Base-by-base conservation (phyloP, 768 basidiomycete species). In the Polyporus arcularius region DNA sequence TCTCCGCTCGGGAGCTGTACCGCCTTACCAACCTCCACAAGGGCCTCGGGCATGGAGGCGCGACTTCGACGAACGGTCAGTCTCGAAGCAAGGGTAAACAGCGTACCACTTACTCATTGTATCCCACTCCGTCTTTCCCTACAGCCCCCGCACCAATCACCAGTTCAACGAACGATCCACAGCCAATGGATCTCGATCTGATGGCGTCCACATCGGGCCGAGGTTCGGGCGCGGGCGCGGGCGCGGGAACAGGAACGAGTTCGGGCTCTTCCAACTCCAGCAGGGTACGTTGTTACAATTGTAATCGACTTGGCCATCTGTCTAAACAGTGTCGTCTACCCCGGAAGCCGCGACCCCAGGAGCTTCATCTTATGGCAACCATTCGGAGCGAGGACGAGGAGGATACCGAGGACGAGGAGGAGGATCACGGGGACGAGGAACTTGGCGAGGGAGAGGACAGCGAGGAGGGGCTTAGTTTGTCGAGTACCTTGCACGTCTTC, bases 151-250 rank as follows among this genome's bases (percentile, higher is more conserved):
- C n/a, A 14, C 7, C n/a, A 45, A 14, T 16, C n/a, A 18, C 14
- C 43, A 8, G 14, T 18, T 14, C 43, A 11, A 16, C 43, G 18
- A 7, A 14, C 15, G 43, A 48, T 40, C 56, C 31, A 26, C 56
- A 30, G 47, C 56, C 56, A 7, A 57, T 57, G 56, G 56, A 57
- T 31, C 46, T 57, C 30, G 56, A 57, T 28, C 18, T 35, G 7
- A 57, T 57, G 56, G 56, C 30, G 35, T 7, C n/a, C 8, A 47
- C 31, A 7, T 10, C 45, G 26, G 5, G 11, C 15, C 43, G 15
- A 45, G n/a, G n/a, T n/a, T 26, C 21, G 21, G 21, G 21, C 21
- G 21, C 21, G 21, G 21, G 21, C 21, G 21, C 21, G 21, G 21
- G 21, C 21, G 21, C 21, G 43, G 43, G 7, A 14, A 45, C 7